Evolutionary conservation across 1,284 basidiomycete species (phyloP), one percentile per base, ranked within the genome.

Genomic region (Baeospora myosura): DNA sequence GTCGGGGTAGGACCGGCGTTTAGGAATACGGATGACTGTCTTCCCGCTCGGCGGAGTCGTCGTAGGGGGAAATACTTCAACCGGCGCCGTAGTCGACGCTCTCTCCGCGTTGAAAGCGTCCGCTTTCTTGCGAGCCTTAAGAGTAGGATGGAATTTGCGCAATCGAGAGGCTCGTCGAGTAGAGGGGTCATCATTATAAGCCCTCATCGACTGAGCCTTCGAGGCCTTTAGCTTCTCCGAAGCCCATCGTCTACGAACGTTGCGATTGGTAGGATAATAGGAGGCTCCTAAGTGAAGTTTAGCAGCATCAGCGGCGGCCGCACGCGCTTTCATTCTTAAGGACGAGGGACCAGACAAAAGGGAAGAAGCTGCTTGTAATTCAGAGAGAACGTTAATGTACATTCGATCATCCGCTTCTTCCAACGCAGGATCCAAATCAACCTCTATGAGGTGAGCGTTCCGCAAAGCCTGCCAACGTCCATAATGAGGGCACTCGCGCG

Each of bases 351-450:
- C n/a, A 8, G 26, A 28, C 26, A 28, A 28, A 28, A 28, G 26
- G 26, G 8, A 8, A 28, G n/a, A 8, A 8, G 26, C 8, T 28
- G 26, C 26, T 28, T 28, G 26, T 28, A 42, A 6, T 40, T 42
- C 38, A 35, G 40, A 40, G 38, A 45, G 1, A n/a, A n/a, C n/a
- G n/a, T n/a, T n/a, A n/a, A n/a, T n/a, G 23, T 42, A 48, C 25
- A 42, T 43, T 10, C 21, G 16, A 10, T 23, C 11, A 10, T 41
- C 39, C 11, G 20, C 20, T 8, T 2, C 32, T 18, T 38, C n/a
- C n/a, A 8, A n/a, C 8, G 8, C 26, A 8, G 8, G 8, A n/a
- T 28, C 26, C 8, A 28, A 16, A 8, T 42, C 28, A 21, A 32
- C 23, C 5, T 16, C 5, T 16, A 36, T 31, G 11, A 45, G 14